Conservation (phyloP, 768 basidiomycete species). For the Basidioascus undulatus region DNA sequence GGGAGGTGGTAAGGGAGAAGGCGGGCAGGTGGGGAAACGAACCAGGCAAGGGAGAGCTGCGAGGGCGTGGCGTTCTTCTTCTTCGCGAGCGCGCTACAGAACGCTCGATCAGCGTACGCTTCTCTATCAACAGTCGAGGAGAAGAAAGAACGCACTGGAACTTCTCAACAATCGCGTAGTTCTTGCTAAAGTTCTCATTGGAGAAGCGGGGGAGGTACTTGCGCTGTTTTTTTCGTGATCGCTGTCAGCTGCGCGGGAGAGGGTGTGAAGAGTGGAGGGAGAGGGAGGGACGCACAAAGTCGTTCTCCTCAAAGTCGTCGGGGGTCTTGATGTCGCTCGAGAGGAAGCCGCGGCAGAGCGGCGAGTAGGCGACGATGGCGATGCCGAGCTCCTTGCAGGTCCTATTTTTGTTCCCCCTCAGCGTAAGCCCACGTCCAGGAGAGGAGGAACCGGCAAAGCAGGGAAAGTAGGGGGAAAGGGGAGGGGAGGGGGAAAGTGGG, state of each 20-base stretch:
- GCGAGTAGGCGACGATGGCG: constrained; percentile 35
- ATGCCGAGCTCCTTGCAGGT: constrained; percentile 32
- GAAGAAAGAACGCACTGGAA: constrained; percentile 5
- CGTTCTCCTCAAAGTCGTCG: constrained; percentile 17
- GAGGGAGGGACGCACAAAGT: constrained; percentile 6
- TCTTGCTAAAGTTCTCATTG: neutral
- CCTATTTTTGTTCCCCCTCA: too few species aligned
- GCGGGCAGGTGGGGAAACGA: too few species aligned
- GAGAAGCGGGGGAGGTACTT: constrained; percentile 19
- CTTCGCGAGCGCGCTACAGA: constrained; percentile 17
- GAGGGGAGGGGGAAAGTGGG: too few species aligned
- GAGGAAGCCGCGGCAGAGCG: constrained; percentile 18
- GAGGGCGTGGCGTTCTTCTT: constrained; percentile 24
- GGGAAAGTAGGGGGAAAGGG: too few species aligned
- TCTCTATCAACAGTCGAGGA: too few species aligned
- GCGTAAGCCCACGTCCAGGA: too few species aligned
- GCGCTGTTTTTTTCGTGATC: constrained; percentile 28
- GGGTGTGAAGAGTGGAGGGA: constrained; percentile 21
- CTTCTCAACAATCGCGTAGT: constrained; percentile 5
- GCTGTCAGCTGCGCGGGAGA: constrained; percentile 27
- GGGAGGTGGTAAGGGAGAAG: too few species aligned
- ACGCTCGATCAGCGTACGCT: constrained; percentile 7
- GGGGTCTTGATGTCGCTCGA: constrained; percentile 15
- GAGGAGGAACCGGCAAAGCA: too few species aligned
- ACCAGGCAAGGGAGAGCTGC: too few species aligned